A percentile compares a stretch with the other conserved stretches of the same genome.
These are phyloP conservation scores for Hevea brasiliensis DNA, from an alignment of 345 rosid genomes.

Conservation along the genomic window DNA sequence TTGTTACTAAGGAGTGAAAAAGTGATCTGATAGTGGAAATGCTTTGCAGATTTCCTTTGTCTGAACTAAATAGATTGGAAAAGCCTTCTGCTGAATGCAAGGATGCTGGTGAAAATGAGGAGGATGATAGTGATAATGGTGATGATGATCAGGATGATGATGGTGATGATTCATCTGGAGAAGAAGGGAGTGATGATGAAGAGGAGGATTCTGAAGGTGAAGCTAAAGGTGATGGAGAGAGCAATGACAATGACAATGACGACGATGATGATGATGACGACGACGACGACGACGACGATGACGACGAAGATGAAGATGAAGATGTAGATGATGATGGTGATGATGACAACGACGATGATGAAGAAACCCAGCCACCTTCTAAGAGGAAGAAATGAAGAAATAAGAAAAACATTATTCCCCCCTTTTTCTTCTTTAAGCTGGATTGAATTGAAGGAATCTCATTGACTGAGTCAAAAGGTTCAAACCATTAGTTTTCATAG, in stretches of 20 bases:
- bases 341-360: background rate
- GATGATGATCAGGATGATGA: background rate
- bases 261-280: constrained; percentile 1
- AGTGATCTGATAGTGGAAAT: background rate
- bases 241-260: background rate
- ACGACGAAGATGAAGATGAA: background rate
- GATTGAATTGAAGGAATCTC: background rate
- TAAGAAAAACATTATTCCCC: background rate
- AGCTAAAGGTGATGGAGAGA: background rate
- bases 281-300: background rate
- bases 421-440: background rate
- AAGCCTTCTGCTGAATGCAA: constrained; percentile 1
- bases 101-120: constrained; percentile 14
- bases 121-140: constrained; percentile 3
- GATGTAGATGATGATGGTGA: background rate
- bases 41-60: constrained; percentile 10
- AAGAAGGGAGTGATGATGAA: constrained; percentile 10
- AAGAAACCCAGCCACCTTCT: constrained; percentile 5
- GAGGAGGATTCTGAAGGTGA: constrained; percentile 4
- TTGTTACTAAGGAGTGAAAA: background rate
- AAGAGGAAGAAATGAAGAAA: constrained; percentile 14
- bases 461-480: background rate
- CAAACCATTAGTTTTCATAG: background rate
- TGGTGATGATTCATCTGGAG: background rate
- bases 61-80: constrained; percentile 8